Evolutionary conservation across 768 basidiomycete species (phyloP).

Genomic region (Leccinellum luteum): DNA sequence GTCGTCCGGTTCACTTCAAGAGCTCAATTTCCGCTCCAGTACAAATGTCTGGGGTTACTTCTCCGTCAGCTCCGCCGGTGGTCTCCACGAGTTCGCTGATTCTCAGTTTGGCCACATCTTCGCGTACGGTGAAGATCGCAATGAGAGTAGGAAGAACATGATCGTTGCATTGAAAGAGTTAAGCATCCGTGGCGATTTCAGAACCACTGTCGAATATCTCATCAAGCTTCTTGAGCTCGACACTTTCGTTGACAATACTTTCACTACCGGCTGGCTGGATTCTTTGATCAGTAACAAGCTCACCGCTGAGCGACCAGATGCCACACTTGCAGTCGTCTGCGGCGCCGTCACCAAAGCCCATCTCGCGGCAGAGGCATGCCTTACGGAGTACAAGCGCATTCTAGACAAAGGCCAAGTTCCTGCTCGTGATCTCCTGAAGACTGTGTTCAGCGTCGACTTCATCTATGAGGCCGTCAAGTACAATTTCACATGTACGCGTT

Average conservation of each 20-base stretch:
- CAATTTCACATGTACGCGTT: constrained; percentile 92
- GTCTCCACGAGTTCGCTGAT: constrained; percentile 98
- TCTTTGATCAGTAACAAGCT: constrained; percentile 95
- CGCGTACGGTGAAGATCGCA: constrained; percentile 94
- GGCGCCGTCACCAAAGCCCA: constrained; percentile 96
- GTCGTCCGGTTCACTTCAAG: constrained; percentile 93
- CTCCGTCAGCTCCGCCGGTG: constrained; percentile 93
- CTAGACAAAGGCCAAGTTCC: constrained; percentile 99
- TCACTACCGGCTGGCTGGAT: constrained; percentile 99
- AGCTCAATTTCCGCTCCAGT: constrained; percentile 98
- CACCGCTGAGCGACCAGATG: constrained; percentile 94
- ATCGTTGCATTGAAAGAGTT: constrained; percentile 98
- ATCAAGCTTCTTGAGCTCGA: constrained; percentile 96
- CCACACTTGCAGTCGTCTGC: constrained; percentile 89
- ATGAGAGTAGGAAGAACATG: constrained; percentile 98
- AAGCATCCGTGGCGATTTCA: constrained; percentile 97
- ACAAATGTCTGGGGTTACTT: constrained; percentile 99
- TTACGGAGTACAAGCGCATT: constrained; percentile 90
- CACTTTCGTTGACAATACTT: constrained; percentile 94
- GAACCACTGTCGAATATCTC: constrained; percentile 97
- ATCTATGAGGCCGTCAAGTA: constrained; percentile 96
- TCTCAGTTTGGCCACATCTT: constrained; percentile 99
- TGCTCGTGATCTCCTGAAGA: constrained; percentile 89
- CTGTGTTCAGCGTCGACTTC: constrained; percentile 95
- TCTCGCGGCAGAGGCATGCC: constrained; percentile 84